phyloP scores from a whole-genome alignment of 768 basidiomycete species.

The Auricularia heimuer region DNA sequence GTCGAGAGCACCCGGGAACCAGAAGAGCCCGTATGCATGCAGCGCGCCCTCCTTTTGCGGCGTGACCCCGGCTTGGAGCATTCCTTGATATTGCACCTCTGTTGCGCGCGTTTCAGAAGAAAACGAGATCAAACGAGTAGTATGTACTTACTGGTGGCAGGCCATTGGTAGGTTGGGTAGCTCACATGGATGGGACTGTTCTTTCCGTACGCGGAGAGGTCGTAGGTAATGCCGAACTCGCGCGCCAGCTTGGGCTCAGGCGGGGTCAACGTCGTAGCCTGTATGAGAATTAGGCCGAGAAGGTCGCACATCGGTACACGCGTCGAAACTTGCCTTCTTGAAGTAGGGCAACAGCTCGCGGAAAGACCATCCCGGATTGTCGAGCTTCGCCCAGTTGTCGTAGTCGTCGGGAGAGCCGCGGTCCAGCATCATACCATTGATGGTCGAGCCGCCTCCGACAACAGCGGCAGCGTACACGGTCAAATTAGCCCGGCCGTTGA shows the following conservation, averaged over 20 bases:
- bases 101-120: background rate
- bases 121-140: background rate
- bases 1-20: constrained; percentile 2
- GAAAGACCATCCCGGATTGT: background rate
- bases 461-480: background rate
- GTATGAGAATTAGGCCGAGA: background rate
- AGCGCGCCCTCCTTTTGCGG: background rate
- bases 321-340: background rate
- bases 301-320: background rate
- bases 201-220: background rate
- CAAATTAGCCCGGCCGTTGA: background rate
- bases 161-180: constrained; percentile 3
- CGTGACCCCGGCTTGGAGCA: background rate
- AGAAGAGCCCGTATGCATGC: constrained; percentile 2
- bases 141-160: constrained; percentile 3
- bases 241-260: background rate
- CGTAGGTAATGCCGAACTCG: constrained; percentile 3
- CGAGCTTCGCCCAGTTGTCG: constrained; percentile 2
- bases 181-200: constrained; percentile 2
- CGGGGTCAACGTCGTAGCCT: background rate
- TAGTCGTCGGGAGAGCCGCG: constrained; percentile 3
- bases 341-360: constrained; percentile 1
- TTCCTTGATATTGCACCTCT: constrained; percentile 1
- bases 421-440: constrained; percentile 1
- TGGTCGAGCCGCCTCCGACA: constrained; percentile 1